Base-by-base conservation (phyloP, 2,329 filamentous ascomycete genomes). In the Colletotrichum acutatum region DNA sequence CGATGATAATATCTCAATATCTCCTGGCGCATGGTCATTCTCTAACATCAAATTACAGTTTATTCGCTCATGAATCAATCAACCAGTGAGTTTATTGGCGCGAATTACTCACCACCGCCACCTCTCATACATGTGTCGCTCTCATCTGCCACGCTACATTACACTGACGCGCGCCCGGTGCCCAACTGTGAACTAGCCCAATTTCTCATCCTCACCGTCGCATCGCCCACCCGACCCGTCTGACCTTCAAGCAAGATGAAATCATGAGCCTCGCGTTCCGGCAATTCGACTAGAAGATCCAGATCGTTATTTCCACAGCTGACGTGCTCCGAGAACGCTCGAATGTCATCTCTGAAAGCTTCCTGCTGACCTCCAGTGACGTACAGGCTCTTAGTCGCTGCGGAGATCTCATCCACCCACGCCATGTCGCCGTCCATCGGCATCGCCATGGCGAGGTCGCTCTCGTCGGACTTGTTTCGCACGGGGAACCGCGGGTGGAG, bases 291-390 rank as follows among this genome's bases (percentile, higher is more conserved):
- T n/a, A 70, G 74, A 2, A 83, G 76, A 3, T 78, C 74, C 9
- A 80, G n/a, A 76, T 77, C 53, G 66, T 62, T 32, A 66, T 66
- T 32, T 58, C 72, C 19, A n/a, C 71, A 73, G 6, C 71, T 66
- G 56, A 83, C 62, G 1, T 72, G 73, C 34, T 79, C 75, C 1
- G 76, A 77, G 19, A 81, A 74, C 9, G 64, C 61, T 5, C 78
- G 72, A 8, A 76, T 77, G 3, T 83, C 78, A 19, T 82, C 81
- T 14, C 76, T 68, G 26, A 83, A 68, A 0, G 81, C 65, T 65
- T 83, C 82, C 19, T 79, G 76, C 68, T 78, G 77, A 0, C 82
- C 82, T 1, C 76, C 78, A 0, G 80, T 82, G 30, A 83, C 75
- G 71, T 82, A 82, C 4, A 83, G 46, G n/a, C 66, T 73, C 26